Conservation (phyloP, 306 rosid species). For the Quercus mongolica region DNA sequence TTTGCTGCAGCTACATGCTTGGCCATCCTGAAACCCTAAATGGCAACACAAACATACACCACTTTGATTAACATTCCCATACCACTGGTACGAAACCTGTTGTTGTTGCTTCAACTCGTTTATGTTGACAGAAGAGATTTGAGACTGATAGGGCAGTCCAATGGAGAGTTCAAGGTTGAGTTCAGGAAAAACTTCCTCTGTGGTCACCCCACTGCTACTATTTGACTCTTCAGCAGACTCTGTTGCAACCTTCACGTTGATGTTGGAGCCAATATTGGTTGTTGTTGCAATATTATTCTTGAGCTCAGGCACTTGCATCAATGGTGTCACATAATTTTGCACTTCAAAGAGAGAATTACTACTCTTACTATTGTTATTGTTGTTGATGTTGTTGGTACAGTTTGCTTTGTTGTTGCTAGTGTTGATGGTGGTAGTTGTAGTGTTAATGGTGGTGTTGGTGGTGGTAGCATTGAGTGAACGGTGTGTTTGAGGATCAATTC, state of each 20-base stretch:
- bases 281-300: background rate
- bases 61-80: slow-evolving; percentile 20
- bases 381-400: background rate
- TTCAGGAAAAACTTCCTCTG: slow-evolving; percentile 26
- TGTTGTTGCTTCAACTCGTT: slow-evolving; percentile 19
- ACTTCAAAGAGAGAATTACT: background rate
- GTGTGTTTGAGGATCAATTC: slow-evolving; percentile 71
- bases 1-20: slow-evolving; percentile 44
- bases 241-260: background rate
- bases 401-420: background rate
- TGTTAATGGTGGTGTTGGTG: background rate
- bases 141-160: slow-evolving; percentile 38
- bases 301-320: background rate
- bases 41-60: slow-evolving; percentile 43
- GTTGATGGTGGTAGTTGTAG: background rate
- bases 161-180: slow-evolving; percentile 66
- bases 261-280: background rate
- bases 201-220: slow-evolving; percentile 40
- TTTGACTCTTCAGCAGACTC: slow-evolving; percentile 42
- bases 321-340: background rate
- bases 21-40: slow-evolving; percentile 45
- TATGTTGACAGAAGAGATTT: background rate
- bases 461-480: slow-evolving; percentile 38
- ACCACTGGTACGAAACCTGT: slow-evolving; percentile 18
- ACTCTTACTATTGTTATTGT: background rate